Evolutionary conservation across 306 rosid species (phyloP).

Genomic region (Hippophae tibetana): DNA sequence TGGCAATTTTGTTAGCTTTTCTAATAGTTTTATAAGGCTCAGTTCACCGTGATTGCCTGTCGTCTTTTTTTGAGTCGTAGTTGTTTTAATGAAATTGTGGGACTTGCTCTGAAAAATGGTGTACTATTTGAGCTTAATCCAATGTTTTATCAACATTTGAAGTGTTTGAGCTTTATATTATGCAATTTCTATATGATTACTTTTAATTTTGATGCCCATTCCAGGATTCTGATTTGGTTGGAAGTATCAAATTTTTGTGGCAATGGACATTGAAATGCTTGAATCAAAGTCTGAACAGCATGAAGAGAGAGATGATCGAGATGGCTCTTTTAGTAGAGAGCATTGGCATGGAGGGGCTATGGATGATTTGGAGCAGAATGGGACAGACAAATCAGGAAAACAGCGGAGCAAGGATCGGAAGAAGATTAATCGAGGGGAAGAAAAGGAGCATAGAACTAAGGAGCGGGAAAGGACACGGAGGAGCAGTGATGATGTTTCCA

Average conservation of each 20-base stretch:
- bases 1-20: too few relatives aligned
- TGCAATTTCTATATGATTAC: too few relatives aligned
- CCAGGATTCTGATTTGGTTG: too few relatives aligned
- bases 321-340: constrained; percentile 32
- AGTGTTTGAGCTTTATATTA: too few relatives aligned
- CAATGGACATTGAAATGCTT: constrained; percentile 54
- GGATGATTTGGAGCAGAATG: constrained; percentile 38
- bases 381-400: constrained; percentile 41
- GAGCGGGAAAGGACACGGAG: constrained; percentile 51
- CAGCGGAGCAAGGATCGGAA: constrained; percentile 70
- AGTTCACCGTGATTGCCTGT: too few relatives aligned
- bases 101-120: too few relatives aligned
- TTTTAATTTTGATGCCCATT: too few relatives aligned
- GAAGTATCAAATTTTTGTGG: constrained; percentile 3
- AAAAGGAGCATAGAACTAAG: constrained; percentile 57
- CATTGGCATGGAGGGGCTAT: constrained; percentile 12
- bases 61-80: too few relatives aligned
- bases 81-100: too few relatives aligned
- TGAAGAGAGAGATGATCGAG: constrained; percentile 41
- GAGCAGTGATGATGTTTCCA: constrained; percentile 33
- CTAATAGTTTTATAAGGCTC: too few relatives aligned
- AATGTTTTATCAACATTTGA: too few relatives aligned
- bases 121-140: too few relatives aligned
- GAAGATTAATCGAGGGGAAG: constrained; percentile 58
- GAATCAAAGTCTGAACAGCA: constrained; percentile 28